phyloP scores from a whole-genome alignment of 163 green algal species.

The Scenedesmus sp. region DNA sequence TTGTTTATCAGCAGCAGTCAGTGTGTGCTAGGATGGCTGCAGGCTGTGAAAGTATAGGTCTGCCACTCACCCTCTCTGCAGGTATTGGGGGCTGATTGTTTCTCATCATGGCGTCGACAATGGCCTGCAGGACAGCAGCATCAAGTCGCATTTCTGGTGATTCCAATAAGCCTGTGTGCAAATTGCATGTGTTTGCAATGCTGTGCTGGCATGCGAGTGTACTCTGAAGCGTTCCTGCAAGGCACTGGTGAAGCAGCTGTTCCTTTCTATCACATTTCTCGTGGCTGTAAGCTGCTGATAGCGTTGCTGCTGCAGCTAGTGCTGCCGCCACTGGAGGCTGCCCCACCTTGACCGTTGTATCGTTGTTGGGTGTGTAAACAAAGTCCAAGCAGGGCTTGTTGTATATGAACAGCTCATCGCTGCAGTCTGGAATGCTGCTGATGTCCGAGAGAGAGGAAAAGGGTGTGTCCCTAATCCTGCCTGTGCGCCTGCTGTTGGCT shows the following conservation, averaged over 20 bases:
- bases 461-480: slow-evolving; percentile 7
- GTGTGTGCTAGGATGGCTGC: background rate
- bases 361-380: slow-evolving; percentile 33
- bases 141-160: background rate
- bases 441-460: background rate
- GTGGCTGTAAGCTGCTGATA: background rate
- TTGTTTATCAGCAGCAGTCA: background rate
- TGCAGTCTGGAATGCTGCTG: slow-evolving; percentile 41
- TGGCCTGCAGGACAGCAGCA: slow-evolving; percentile 24
- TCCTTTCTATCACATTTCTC: background rate
- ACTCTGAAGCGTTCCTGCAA: background rate
- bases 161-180: background rate
- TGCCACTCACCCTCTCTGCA: slow-evolving; percentile 19
- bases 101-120: background rate
- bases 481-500: slow-evolving; percentile 47
- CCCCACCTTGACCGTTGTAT: slow-evolving; percentile 19
- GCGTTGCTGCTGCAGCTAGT: background rate
- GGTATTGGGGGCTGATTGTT: slow-evolving; percentile 50
- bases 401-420: slow-evolving; percentile 40
- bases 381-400: slow-evolving; percentile 44
- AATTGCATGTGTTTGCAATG: background rate
- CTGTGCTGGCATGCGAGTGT: background rate
- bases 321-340: background rate
- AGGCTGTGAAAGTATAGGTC: background rate
- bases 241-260: background rate